Conservation (phyloP, 805 yeast genomes). For the Yarrowia porcina region DNA sequence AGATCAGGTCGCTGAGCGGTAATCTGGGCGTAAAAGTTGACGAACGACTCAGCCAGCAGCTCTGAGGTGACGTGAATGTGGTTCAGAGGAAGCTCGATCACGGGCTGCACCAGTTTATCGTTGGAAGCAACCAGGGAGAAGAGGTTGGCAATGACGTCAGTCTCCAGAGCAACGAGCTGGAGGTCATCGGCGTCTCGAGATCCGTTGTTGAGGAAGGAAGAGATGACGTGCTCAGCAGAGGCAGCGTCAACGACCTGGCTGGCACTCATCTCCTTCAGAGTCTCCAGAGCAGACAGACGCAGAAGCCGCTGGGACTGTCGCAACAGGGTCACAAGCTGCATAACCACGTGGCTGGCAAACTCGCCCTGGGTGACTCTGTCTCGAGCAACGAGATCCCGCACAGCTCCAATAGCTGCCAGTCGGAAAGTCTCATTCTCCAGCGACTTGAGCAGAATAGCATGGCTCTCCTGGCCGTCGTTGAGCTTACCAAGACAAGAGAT, state of each 20-base stretch:
- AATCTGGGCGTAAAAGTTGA: conserved; percentile 17
- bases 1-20: not conserved
- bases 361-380: conserved; percentile 28
- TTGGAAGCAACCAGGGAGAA: not conserved
- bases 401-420: conserved; percentile 36
- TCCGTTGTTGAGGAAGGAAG: not conserved
- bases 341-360: conserved; percentile 30
- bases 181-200: not conserved
- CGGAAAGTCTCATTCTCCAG: conserved; percentile 42
- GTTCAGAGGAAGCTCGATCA: not conserved
- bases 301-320: conserved; percentile 32
- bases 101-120: not conserved
- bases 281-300: conserved; percentile 32
- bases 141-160: conserved; percentile 3
- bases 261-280: conserved; percentile 28
- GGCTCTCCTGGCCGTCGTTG: not conserved
- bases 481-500: conserved; percentile 38
- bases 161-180: conserved; percentile 20
- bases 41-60: conserved; percentile 4
- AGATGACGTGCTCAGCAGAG: conserved; percentile 1
- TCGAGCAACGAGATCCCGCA: conserved; percentile 31
- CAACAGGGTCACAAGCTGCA: conserved; percentile 30
- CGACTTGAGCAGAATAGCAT: not conserved
- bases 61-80: conserved; percentile 16
- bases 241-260: conserved; percentile 1